Evolutionary conservation across 352 stramenopile genomes (phyloP), one percentile per base, ranked within the genome.

Genomic region (Pythium dissotocum): DNA sequence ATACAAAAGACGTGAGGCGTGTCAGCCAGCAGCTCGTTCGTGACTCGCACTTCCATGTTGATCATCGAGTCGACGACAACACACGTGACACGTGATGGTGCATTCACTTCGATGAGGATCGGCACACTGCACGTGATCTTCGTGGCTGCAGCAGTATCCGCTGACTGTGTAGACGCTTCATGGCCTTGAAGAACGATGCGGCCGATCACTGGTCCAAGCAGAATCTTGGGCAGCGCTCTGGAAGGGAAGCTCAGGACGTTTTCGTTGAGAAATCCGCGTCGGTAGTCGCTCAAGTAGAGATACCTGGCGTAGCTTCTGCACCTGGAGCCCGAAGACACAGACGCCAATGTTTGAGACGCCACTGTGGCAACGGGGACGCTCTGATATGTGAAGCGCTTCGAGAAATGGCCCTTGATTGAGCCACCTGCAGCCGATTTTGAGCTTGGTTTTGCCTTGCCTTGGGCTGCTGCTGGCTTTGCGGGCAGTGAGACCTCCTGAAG

Each of bases 91-190:
- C 61, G 61, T 16, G 80, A 76, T 51, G 77, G 54, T 30, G 81
- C 67, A 52, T 91, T 84, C 30, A 90, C 73, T 69, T 94, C 86
- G 2, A 94, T 62, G 24, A 94, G 68, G 61, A 94, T 82, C 0
- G 72, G 77, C 2, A 86, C 82, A 0, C 71, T 77, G 38, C 80
- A 65, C 2, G 48, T 58, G 7, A 51, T 30, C 8, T 36, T 16
- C 0, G 30, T 14, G 28, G 36, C 12, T 18, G 14, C 38, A 10
- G 24, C 30, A 4, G 18, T 14, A 14, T 10, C 9, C 24, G 14
- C 4, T 18, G 30, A 33, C 38, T 24, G 32, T 21, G 28, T 12
- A 24, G 42, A 28, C 30, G 46, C 26, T 51, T 54, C 6, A 16
- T 36, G 51, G 14, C 76, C 52, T 1, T 9, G 72, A 0, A 74